Percentiles rank a stretch among this genome's conserved stretches.
phyloP scores from a whole-genome alignment of 2,329 filamentous ascomycete species.

The Berkeleyomyces basicola region DNA sequence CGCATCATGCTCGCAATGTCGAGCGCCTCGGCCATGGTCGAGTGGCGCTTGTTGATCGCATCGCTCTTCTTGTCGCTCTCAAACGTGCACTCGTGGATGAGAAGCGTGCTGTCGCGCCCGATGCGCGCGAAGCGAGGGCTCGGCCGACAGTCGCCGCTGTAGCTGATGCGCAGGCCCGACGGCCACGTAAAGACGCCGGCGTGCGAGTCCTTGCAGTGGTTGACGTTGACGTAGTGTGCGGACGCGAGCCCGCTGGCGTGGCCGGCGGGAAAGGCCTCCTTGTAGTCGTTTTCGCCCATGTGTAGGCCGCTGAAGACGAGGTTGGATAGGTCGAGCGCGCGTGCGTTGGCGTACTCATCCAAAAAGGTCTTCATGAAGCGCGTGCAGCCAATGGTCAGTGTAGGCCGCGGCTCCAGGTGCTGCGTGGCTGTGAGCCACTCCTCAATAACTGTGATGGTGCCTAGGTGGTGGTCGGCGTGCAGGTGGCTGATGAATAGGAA shows the following conservation, averaged over 20 bases:
- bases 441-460: conserved; percentile 61
- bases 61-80: conserved; percentile 68
- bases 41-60: conserved; percentile 77
- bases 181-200: conserved; percentile 65
- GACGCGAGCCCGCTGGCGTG: conserved; percentile 43
- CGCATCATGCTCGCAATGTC: conserved; percentile 60
- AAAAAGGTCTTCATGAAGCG: conserved; percentile 59
- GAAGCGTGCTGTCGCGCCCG: conserved; percentile 59
- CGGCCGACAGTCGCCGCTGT: conserved; percentile 87
- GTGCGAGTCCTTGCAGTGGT: conserved; percentile 65
- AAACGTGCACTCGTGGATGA: conserved; percentile 94
- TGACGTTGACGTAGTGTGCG: conserved; percentile 51
- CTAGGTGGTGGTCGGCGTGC: conserved; percentile 92
- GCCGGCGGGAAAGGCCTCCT: conserved; percentile 22
- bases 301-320: conserved; percentile 21
- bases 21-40: conserved; percentile 74
- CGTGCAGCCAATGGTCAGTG: conserved; percentile 53
- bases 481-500: conserved; percentile 88
- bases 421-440: conserved; percentile 52
- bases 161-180: conserved; percentile 69
- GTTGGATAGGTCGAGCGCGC: conserved; percentile 54
- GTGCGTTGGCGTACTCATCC: conserved; percentile 59
- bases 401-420: conserved; percentile 20
- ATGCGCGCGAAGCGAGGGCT: conserved; percentile 51
- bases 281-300: conserved; percentile 16